Evolutionary conservation across 176 grass and related monocot species (phyloP).

Genomic region (Zoysia pacifica): DNA sequence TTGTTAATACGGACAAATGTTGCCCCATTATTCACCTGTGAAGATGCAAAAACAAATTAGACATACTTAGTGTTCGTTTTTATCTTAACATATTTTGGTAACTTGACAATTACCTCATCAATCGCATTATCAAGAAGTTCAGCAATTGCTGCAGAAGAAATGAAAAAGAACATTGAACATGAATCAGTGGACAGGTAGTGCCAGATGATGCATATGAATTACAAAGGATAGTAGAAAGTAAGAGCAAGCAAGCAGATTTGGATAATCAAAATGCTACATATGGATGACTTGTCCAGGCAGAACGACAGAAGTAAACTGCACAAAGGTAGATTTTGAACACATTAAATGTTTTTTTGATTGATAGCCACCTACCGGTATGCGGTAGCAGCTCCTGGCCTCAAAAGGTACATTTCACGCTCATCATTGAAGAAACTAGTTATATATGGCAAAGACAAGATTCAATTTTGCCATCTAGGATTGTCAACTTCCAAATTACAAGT

Average conservation of each 20-base stretch:
- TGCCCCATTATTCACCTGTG: conserved; percentile 71
- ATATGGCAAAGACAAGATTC: conserved; percentile 6
- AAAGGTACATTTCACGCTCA: conserved; percentile 8
- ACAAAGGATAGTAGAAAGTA: neutral
- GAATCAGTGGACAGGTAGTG: conserved; percentile 12
- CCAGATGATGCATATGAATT: conserved; percentile 24
- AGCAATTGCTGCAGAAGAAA: conserved; percentile 60
- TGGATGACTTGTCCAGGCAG: conserved; percentile 4
- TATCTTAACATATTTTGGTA: conserved; percentile 16
- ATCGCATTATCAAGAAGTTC: conserved; percentile 83
- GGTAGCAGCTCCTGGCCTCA: conserved; percentile 1
- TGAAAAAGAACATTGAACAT: conserved; percentile 29
- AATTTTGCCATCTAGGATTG: neutral
- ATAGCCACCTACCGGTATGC: neutral
- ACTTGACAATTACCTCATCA: conserved; percentile 56
- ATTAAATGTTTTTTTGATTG: conserved; percentile 16
- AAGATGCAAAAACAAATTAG: conserved; percentile 38
- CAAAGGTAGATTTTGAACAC: conserved; percentile 16
- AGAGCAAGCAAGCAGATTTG: conserved; percentile 18
- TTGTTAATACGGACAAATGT: conserved; percentile 72
- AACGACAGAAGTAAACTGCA: neutral
- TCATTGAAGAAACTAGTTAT: conserved; percentile 1
- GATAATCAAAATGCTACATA: conserved; percentile 8
- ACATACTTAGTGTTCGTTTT: conserved; percentile 27
- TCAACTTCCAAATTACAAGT: conserved; percentile 13